Evolutionary conservation across 768 basidiomycete genomes (phyloP).

Genomic region (Kwoniella sp.): DNA sequence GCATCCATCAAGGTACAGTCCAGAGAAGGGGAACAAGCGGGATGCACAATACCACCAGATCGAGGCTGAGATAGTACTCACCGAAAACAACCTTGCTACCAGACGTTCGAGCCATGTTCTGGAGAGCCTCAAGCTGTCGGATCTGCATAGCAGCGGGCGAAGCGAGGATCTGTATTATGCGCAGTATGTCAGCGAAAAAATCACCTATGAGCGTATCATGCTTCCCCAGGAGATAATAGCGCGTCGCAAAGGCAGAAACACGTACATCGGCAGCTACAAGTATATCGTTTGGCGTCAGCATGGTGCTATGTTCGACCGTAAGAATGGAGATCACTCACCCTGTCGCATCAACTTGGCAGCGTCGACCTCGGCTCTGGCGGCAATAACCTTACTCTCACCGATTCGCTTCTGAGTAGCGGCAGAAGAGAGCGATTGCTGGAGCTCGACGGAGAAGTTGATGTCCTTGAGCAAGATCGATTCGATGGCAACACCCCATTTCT

Average conservation of each 20-base stretch:
- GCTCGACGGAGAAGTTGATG: slow-evolving; percentile 79
- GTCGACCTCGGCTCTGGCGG: slow-evolving; percentile 83
- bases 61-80: slow-evolving; percentile 25
- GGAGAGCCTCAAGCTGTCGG: slow-evolving; percentile 91
- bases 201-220: no score
- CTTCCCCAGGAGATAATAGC: background rate
- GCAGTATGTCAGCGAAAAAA: background rate
- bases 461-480: slow-evolving; percentile 77
- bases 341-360: slow-evolving; percentile 93
- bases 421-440: slow-evolving; percentile 85
- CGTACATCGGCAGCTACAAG: slow-evolving; percentile 23
- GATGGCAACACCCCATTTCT: slow-evolving; percentile 93
- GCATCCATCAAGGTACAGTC: no score
- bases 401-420: slow-evolving; percentile 97
- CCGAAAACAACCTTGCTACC: slow-evolving; percentile 87
- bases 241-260: background rate
- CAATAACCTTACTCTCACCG: slow-evolving; percentile 77
- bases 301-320: background rate
- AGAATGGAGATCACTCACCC: slow-evolving; percentile 64
- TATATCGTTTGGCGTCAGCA: background rate
- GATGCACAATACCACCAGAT: slow-evolving; percentile 4
- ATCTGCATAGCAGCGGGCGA: slow-evolving; percentile 98
- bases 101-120: slow-evolving; percentile 83
- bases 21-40: background rate
- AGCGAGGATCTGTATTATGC: slow-evolving; percentile 59